phyloP scores from a whole-genome alignment of 495 filamentous ascomycete genomes.

The Lasiosphaeris hirsuta region DNA sequence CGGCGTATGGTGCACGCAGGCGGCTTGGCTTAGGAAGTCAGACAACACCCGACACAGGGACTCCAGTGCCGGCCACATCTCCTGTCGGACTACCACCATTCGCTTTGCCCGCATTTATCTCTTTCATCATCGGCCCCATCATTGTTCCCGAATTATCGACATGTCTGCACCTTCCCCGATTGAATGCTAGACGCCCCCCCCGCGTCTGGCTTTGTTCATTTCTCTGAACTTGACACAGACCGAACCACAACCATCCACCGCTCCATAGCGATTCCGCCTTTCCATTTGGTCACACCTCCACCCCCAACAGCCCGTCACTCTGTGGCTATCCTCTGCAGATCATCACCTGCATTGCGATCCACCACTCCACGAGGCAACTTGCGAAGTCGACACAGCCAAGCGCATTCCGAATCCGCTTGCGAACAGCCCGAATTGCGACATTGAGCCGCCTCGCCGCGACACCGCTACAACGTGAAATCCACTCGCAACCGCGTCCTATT shows the following conservation, averaged over 20 bases:
- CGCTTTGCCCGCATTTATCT: slow-evolving; percentile 4
- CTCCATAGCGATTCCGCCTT: neutral
- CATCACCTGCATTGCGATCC: too few species aligned
- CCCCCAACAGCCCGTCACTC: neutral
- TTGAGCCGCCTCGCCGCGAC: neutral
- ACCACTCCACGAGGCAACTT: too few species aligned
- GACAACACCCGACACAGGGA: neutral
- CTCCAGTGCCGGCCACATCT: neutral
- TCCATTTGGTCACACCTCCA: neutral
- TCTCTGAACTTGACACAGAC: slow-evolving; percentile 3
- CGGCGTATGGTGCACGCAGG: neutral
- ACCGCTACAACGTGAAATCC: too few species aligned
- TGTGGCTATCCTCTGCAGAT: too few species aligned
- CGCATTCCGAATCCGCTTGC: too few species aligned
- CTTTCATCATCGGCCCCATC: slow-evolving; percentile 1
- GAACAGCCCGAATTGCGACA: too few species aligned
- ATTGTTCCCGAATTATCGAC: neutral
- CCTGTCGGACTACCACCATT: slow-evolving; percentile 1
- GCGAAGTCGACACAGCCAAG: too few species aligned
- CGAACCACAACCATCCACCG: neutral
- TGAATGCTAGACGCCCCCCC: slow-evolving; percentile 20
- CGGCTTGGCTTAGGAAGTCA: slow-evolving; percentile 5
- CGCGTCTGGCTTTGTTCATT: slow-evolving; percentile 21
- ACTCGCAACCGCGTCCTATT: neutral
- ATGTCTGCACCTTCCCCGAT: slow-evolving; percentile 17